Base-by-base conservation (phyloP, 2,329 filamentous ascomycete genomes). In the Trichoderma citrinoviride region DNA sequence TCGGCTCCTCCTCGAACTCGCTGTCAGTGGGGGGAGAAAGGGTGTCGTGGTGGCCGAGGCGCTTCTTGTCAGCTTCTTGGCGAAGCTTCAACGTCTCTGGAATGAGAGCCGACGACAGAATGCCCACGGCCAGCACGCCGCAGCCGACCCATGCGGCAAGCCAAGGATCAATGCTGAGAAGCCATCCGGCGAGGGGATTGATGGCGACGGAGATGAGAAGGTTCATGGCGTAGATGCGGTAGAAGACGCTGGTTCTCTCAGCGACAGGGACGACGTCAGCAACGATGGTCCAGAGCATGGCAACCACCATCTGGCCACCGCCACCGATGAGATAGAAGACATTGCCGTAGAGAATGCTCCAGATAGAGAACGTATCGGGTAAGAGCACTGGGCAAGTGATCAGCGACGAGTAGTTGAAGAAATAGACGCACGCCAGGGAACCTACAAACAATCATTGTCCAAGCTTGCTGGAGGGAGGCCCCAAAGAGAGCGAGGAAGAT, bases 251-350 rank as follows among this genome's bases (percentile, higher is more conserved):
- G 5, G 81, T 79, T 55, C 79, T 66, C 52, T 76, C 73, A 0
- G 70, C 73, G 0, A 77, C 71, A 0, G 78, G 78, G 0, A 78
- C 71, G 1, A 80, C 77, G 61, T 83, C 81, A n/a, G 78, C 76
- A 14, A 82, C 65, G 43, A 79, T 74, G 7, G 81, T 83, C 70
- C 75, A 82, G 7, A 80, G 64, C 78, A 83, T 82, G 57, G 80
- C 79, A 2, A 68, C 67, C 0, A 76, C 71, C 66, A 82, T 77
- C 15, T 74, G 67, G 0, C 68, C 67, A 21, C 80, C 80, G 8
- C 79, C 79, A 0, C 81, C 80, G 54, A 82, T 74, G 57, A 82
- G 69, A 25, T 71, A 73, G 21, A 78, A 76, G 0, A 76, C 10
- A 3, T 71, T 69, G 5, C 73, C 72, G 1, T 77, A 73, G 50